Evolutionary conservation across 2,329 filamentous ascomycete species (phyloP), one percentile per base, ranked within the genome.

Genomic region (Herpotrichia juniperi): DNA sequence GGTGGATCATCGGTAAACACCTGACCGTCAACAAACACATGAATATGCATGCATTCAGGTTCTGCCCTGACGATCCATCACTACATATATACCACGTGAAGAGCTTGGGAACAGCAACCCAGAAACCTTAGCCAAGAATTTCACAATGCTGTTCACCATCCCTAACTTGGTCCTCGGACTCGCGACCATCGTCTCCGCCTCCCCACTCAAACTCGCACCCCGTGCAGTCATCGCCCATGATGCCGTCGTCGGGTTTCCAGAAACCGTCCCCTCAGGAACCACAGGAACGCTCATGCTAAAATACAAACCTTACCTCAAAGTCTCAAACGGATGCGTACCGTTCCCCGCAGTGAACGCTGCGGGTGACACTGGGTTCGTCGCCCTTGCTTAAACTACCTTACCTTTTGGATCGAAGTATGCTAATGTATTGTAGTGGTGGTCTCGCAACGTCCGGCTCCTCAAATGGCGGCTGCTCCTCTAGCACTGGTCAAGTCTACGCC

Each of bases 271-370:
- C 0, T 72, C 68, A 35, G 75, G 74, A 4, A 71, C 71, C 1
- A 64, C 70, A 0, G 83, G 83, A 12, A 64, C 73, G 2, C 64
- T 83, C 21, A 83, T 83, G 57, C 64, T 81, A 35, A 79, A 80
- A 47, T 86, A 83, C 69, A 79, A 86, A 69, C 84, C 83, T 0
- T 77, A 74, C 47, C 74, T 86, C 5, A 60, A 83, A 10, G 79
- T 86, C 4, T 76, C 78, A 16, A 82, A 83, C 59, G 84, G 85
- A 40, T 87, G 85, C 55, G 84, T 87, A 8, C 83, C 84, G 0
- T 87, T 85, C 62, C 84, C 84, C 0, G 84, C 81, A 1, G 84
- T 87, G 1, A 81, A 87, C 55, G 76, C 77, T 0, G 67, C 73
- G 0, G 85, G 85, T 2, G 77, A 87, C 58, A 86, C 81, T 14